phyloP scores from a whole-genome alignment of 129 eudicot species.

The Pseudognaphalium luteoalbum region DNA sequence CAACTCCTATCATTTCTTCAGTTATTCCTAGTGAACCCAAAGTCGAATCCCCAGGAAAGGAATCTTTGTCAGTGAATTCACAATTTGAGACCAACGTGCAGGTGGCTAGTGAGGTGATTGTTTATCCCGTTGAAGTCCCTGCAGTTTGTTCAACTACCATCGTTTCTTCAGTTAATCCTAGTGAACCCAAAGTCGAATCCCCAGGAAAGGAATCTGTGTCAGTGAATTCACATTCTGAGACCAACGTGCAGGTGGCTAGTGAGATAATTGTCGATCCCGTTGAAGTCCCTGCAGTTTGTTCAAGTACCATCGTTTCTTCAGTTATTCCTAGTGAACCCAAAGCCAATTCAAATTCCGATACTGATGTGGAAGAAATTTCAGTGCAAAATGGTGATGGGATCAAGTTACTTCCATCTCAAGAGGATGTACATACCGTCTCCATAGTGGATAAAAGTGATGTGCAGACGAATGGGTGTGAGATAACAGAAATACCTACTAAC shows the following conservation, averaged over 20 bases:
- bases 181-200: not conserved
- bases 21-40: not conserved
- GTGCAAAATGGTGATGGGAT: constrained; percentile 5
- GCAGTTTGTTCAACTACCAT: too few relatives aligned
- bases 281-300: not conserved
- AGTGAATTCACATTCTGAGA: not conserved
- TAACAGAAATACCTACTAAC: constrained; percentile 1
- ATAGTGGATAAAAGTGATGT: not conserved
- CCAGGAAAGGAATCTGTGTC: constrained; percentile 18
- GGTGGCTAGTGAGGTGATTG: not conserved
- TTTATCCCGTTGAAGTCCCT: not conserved
- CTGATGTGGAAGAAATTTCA: not conserved
- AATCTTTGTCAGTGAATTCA: constrained; percentile 6
- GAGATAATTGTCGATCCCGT: not conserved
- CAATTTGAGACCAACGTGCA: constrained; percentile 7
- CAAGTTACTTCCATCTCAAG: not conserved
- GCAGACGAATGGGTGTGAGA: constrained; percentile 9
- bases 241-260: not conserved
- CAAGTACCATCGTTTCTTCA: too few relatives aligned
- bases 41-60: not conserved
- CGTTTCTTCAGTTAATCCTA: too few relatives aligned
- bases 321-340: not conserved
- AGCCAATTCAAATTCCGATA: not conserved
- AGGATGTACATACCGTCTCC: not conserved
- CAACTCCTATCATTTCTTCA: not conserved